These are phyloP conservation scores for Penicillium sp. DNA, from an alignment of 2,329 filamentous ascomycete species.

Conservation along the genomic window DNA sequence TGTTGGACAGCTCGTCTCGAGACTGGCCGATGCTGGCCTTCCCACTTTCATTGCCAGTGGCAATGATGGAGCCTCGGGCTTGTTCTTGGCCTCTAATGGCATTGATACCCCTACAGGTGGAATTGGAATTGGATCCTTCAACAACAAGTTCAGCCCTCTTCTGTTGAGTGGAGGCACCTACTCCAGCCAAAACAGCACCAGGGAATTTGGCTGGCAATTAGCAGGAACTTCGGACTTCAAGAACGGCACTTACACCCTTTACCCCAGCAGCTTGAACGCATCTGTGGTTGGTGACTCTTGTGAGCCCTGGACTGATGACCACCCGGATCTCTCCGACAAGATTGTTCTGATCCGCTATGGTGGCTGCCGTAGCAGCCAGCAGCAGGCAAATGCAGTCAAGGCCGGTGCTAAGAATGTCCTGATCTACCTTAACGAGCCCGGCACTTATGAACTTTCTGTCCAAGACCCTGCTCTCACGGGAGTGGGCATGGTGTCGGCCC, in stretches of 20 bases:
- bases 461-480: constrained; percentile 5
- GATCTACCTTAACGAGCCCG: constrained; percentile 57
- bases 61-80: constrained; percentile 7
- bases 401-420: constrained; percentile 63
- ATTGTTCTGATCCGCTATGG: constrained; percentile 65
- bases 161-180: constrained; percentile 29
- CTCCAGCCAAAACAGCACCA: constrained; percentile 27
- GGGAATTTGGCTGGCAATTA: constrained; percentile 37
- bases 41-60: constrained; percentile 8
- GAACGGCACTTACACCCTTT: constrained; percentile 50
- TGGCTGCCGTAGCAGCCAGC: constrained; percentile 57
- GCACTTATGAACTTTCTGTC: constrained; percentile 3
- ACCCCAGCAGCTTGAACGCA: constrained; percentile 54
- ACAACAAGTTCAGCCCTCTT: constrained; percentile 36
- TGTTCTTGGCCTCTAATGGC: constrained; percentile 12
- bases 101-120: constrained; percentile 7
- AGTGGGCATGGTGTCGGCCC: constrained; percentile 17
- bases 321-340: constrained; percentile 59
- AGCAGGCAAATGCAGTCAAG: constrained; percentile 55
- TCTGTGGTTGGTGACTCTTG: constrained; percentile 56
- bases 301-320: constrained; percentile 41
- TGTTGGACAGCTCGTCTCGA: constrained; percentile 11
- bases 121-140: constrained; percentile 50
- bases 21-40: constrained; percentile 6
- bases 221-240: constrained; percentile 35